Conservation (phyloP, 2,329 filamentous ascomycete species). For the Taxawa tesnikishii region DNA sequence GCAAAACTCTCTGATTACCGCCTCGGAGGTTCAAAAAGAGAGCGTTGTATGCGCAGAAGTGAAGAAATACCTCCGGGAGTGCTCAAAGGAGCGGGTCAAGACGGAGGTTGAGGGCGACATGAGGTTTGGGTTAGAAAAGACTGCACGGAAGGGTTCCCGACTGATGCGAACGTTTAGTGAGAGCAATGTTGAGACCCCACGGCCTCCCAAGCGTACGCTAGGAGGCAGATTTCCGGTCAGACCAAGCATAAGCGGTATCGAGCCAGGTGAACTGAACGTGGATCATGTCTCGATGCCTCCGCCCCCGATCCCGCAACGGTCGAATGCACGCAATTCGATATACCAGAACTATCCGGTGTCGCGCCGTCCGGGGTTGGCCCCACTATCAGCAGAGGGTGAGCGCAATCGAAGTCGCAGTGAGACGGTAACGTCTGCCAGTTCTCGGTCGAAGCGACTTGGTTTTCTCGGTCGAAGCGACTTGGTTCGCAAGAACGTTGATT, state of each 20-base stretch:
- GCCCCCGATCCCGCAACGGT: conserved; percentile 68
- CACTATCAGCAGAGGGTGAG: conserved; percentile 56
- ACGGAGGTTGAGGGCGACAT: conserved; percentile 11
- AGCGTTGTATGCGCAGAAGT: conserved; percentile 48
- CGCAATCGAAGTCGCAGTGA: conserved; percentile 53
- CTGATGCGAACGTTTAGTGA: too few species aligned
- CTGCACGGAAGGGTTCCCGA: too few species aligned
- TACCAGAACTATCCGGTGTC: conserved; percentile 17
- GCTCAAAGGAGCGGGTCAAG: conserved; percentile 4
- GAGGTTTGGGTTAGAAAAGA: too few species aligned
- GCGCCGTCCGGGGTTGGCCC: conserved; percentile 61
- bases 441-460: conserved; percentile 47
- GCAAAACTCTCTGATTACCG: conserved; percentile 18
- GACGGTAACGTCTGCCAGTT: conserved; percentile 38
- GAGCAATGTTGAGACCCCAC: conserved; percentile 63
- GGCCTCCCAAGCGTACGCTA: conserved; percentile 46
- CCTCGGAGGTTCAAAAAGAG: conserved; percentile 24
- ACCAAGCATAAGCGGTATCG: conserved; percentile 49
- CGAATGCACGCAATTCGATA: conserved; percentile 55
- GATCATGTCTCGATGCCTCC: conserved; percentile 49
- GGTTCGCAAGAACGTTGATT: too few species aligned
- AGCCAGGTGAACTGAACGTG: conserved; percentile 34
- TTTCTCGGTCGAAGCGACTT: conserved; percentile 36
- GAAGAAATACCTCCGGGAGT: conserved; percentile 43
- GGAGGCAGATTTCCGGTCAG: conserved; percentile 49